Evolutionary conservation across 257 asterid species (phyloP).

Genomic region (Voacanga thouarsii): DNA sequence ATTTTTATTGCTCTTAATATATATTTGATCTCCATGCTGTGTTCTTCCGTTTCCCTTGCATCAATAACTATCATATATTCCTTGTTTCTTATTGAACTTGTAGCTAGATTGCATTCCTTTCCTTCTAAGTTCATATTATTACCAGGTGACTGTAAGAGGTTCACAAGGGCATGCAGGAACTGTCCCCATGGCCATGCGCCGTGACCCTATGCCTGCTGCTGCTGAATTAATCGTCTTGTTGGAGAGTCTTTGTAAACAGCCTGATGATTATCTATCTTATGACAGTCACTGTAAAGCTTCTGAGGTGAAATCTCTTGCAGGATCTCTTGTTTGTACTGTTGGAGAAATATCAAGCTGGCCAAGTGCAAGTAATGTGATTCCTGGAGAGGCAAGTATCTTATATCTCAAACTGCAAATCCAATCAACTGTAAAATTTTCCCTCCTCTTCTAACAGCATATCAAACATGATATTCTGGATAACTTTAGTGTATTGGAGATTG

Average conservation of each 20-base stretch:
- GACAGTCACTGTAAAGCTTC: slow-evolving; percentile 67
- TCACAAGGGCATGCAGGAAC: slow-evolving; percentile 99
- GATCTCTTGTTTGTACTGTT: slow-evolving; percentile 96
- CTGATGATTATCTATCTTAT: slow-evolving; percentile 69
- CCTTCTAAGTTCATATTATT: neutral
- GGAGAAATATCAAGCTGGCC: slow-evolving; percentile 99
- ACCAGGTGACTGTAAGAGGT: slow-evolving; percentile 88
- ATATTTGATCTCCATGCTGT: neutral
- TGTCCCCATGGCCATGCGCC: slow-evolving; percentile 93
- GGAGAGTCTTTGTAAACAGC: slow-evolving; percentile 83
- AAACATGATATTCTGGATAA: neutral
- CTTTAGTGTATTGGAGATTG: too few relatives aligned
- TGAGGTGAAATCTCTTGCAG: slow-evolving; percentile 63
- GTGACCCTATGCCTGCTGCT: slow-evolving; percentile 95
- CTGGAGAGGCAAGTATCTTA: slow-evolving; percentile 83
- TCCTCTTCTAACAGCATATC: neutral
- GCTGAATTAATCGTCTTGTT: slow-evolving; percentile 82
- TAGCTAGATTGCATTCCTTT: neutral
- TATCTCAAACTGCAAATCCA: slow-evolving; percentile 2
- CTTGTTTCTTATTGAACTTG: neutral
- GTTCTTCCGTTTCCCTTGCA: neutral
- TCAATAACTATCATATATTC: neutral
- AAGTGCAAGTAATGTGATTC: slow-evolving; percentile 94
- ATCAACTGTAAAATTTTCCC: neutral
- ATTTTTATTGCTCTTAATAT: neutral